Evolutionary conservation across 768 basidiomycete genomes (phyloP), one percentile per base, ranked within the genome.

Genomic region (Agaricus bisporus): DNA sequence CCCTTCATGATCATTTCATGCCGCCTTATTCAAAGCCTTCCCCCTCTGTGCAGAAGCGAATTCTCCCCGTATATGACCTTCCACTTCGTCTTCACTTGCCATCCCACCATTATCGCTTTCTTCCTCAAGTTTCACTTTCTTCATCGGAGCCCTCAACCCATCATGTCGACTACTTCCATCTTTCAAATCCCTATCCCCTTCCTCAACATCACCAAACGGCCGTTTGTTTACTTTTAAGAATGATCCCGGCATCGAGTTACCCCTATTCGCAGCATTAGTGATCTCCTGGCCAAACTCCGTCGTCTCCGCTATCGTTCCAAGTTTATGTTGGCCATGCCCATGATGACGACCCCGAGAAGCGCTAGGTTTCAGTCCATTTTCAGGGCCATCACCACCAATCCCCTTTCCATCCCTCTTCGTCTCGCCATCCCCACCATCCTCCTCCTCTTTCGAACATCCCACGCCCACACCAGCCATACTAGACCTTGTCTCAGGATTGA

Each of bases 241-340:
- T 11, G 45, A 48, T 5, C n/a, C 43, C n/a, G 43, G 37, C 36
- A 15, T 35, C 22, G 36, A 9, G 9, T 22, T 26, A 39, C 29
- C 41, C 20, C 28, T 38, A 32, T 32, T 18, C 8, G 20, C 42
- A 37, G 65, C 69, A 49, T 77, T 77, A 11, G 75, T 77, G 43
- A 76, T 61, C 59, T 77, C 76, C 51, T 64, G 54, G 5, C 76
- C 76, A 58, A 77, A 76, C 57, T 70, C 69, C 48, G 63, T 43
- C 22, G 29, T 32, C 32, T 32, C 58, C 49, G 54, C 49, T 51
- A 56, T 52, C 48, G 59, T 42, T 53, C 50, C 55, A 25, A 29
- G 26, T 36, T 42, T 46, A 37, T 44, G 35, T 43, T 53, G 51
- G 22, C 48, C 10, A 15, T n/a, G 32, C 20, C 20, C 11, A 5